Conservation (phyloP, 2,329 filamentous ascomycete species). For the Phialophora chinensis region DNA sequence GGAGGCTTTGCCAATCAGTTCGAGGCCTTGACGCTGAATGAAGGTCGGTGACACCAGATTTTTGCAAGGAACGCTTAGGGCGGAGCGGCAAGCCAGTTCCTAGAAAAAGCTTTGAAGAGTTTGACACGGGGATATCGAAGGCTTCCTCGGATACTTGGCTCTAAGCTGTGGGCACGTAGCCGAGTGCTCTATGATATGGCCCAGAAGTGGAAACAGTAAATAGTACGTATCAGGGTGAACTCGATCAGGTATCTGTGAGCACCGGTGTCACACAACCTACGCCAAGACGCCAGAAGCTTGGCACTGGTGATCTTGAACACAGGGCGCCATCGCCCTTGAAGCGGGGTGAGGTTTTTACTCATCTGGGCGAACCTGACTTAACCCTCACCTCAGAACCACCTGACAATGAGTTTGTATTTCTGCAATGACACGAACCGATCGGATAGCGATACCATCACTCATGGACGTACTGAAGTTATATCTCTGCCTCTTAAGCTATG, state of each 20-base stretch:
- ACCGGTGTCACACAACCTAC: no score
- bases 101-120: no score
- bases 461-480: not conserved
- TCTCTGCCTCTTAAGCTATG: not conserved
- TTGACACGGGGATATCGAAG: no score
- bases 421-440: not conserved
- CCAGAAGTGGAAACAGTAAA: no score
- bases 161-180: no score
- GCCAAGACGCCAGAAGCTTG: no score
- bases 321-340: not conserved
- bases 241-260: no score
- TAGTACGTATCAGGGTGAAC: no score
- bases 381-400: not conserved
- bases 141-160: no score
- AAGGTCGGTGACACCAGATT: not conserved
- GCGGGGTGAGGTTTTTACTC: not conserved
- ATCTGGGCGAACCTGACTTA: not conserved
- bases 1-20: slow-evolving; percentile 36
- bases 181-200: no score
- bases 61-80: not conserved
- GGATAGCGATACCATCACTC: not conserved
- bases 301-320: no score
- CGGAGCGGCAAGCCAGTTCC: not conserved
- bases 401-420: not conserved
- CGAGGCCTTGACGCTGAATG: slow-evolving; percentile 21